These are phyloP conservation scores for Aspergillus niger DNA, from an alignment of 2,329 filamentous ascomycete species.

Conservation along the genomic window DNA sequence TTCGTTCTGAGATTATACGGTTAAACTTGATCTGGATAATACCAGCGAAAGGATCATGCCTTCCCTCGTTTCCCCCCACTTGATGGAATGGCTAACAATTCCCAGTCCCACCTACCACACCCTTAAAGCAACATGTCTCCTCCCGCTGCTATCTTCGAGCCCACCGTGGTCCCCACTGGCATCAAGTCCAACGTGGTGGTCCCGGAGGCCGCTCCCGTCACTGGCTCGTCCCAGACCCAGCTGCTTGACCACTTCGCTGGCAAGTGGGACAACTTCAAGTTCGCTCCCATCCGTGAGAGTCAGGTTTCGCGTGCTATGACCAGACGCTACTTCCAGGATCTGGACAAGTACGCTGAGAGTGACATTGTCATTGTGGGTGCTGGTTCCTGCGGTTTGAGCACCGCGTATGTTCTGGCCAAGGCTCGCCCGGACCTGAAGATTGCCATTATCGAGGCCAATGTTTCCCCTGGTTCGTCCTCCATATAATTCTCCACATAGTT, in stretches of 20 bases:
- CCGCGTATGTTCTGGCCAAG: slow-evolving; percentile 81
- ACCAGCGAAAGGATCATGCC: slow-evolving; percentile 99
- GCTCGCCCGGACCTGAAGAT: slow-evolving; percentile 88
- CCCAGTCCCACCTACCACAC: slow-evolving; percentile 24
- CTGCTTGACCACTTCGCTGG: slow-evolving; percentile 67
- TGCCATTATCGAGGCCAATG: slow-evolving; percentile 83
- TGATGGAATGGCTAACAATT: slow-evolving; percentile 46
- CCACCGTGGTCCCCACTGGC: slow-evolving; percentile 40
- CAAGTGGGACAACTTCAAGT: slow-evolving; percentile 80
- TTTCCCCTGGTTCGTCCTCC: slow-evolving; percentile 64
- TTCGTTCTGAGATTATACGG: slow-evolving; percentile 78
- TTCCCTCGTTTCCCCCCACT: slow-evolving; percentile 49
- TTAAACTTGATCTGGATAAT: slow-evolving; percentile 98
- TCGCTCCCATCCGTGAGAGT: slow-evolving; percentile 84
- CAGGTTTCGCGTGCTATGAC: slow-evolving; percentile 94
- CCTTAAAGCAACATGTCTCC: slow-evolving; percentile 68
- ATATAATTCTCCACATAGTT: too few species aligned
- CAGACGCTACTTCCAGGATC: slow-evolving; percentile 85
- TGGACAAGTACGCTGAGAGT: slow-evolving; percentile 86
- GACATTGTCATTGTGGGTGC: slow-evolving; percentile 93
- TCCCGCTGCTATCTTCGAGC: slow-evolving; percentile 66
- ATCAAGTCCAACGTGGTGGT: slow-evolving; percentile 50
- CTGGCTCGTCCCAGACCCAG: slow-evolving; percentile 52
- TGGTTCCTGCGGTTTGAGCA: slow-evolving; percentile 81
- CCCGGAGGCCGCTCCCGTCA: slow-evolving; percentile 40